phyloP scores from a whole-genome alignment of 1,139 yeast genomes.

The Blastobotrys serpentis region DNA sequence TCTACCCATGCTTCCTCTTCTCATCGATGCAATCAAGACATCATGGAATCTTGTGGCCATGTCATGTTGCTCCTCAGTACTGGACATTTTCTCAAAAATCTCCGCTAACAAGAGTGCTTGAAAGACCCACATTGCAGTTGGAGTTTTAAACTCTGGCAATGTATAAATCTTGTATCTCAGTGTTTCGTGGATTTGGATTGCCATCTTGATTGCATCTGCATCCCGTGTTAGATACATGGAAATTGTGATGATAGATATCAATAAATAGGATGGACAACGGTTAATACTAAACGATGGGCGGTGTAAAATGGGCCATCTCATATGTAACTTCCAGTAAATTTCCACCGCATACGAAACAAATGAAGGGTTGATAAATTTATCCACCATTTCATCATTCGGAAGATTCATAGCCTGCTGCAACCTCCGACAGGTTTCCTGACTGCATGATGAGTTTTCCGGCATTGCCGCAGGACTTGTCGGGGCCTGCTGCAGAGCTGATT shows the following conservation, averaged over 20 bases:
- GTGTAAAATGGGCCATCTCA: constrained; percentile 58
- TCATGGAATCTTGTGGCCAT: constrained; percentile 31
- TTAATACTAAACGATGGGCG: constrained; percentile 57
- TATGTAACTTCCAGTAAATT: constrained; percentile 43
- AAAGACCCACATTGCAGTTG: constrained; percentile 61
- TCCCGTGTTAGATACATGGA: constrained; percentile 45
- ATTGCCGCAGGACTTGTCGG: constrained; percentile 6
- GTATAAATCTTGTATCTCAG: constrained; percentile 57
- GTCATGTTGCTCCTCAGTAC: constrained; percentile 51
- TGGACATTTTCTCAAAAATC: constrained; percentile 57
- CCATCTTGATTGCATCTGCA: constrained; percentile 35
- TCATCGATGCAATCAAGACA: constrained; percentile 31
- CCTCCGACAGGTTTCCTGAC: constrained; percentile 22
- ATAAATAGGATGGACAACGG: constrained; percentile 48
- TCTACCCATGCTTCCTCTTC: constrained; percentile 24
- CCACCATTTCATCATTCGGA: constrained; percentile 20
- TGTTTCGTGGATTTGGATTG: constrained; percentile 53
- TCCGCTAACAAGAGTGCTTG: constrained; percentile 63
- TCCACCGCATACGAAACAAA: constrained; percentile 29
- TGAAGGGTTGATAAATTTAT: constrained; percentile 26
- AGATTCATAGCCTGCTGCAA: constrained; percentile 21
- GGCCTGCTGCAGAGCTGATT: background rate
- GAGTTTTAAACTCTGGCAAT: constrained; percentile 55
- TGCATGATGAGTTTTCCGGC: constrained; percentile 15
- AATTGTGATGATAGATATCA: constrained; percentile 53